Evolutionary conservation across 495 filamentous ascomycete genomes (phyloP).

Genomic region (Gamarada debralockiae): DNA sequence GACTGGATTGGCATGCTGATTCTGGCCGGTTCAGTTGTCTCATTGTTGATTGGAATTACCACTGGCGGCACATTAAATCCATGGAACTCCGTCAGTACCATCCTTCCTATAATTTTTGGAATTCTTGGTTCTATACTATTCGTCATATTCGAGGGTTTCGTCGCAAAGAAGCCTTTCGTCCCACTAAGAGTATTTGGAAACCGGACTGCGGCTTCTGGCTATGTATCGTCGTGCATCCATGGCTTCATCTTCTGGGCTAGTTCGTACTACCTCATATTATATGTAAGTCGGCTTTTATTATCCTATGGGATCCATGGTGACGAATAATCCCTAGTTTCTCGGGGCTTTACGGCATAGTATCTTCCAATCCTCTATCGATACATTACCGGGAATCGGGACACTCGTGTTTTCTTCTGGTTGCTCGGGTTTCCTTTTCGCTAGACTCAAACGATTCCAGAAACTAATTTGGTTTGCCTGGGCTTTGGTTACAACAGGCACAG

Average conservation of each 20-base stretch:
- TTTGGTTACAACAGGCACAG: background rate
- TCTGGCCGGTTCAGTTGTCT: constrained; percentile 27
- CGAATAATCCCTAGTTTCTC: no score
- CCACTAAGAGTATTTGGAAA: constrained; percentile 7
- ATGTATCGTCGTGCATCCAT: background rate
- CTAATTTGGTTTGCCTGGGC: constrained; percentile 4
- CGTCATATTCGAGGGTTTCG: background rate
- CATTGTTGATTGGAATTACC: constrained; percentile 33
- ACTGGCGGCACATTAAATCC: constrained; percentile 34
- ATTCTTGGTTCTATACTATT: background rate
- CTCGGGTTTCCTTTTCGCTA: constrained; percentile 5
- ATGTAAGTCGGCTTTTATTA: background rate
- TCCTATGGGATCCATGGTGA: background rate
- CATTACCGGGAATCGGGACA: background rate
- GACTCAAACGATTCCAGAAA: background rate
- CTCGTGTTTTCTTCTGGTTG: constrained; percentile 3
- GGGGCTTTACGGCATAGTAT: background rate
- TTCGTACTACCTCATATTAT: constrained; percentile 11
- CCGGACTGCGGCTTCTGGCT: constrained; percentile 6
- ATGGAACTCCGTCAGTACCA: constrained; percentile 29
- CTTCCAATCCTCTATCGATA: constrained; percentile 1
- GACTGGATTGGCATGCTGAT: constrained; percentile 38
- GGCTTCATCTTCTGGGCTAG: constrained; percentile 11
- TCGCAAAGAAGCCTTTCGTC: constrained; percentile 11
- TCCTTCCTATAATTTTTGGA: constrained; percentile 25